A percentile compares a stretch with the other conserved stretches of the same genome.
Conservation (phyloP, 2,329 filamentous ascomycete genomes). For the Fusarium heterosporum region DNA sequence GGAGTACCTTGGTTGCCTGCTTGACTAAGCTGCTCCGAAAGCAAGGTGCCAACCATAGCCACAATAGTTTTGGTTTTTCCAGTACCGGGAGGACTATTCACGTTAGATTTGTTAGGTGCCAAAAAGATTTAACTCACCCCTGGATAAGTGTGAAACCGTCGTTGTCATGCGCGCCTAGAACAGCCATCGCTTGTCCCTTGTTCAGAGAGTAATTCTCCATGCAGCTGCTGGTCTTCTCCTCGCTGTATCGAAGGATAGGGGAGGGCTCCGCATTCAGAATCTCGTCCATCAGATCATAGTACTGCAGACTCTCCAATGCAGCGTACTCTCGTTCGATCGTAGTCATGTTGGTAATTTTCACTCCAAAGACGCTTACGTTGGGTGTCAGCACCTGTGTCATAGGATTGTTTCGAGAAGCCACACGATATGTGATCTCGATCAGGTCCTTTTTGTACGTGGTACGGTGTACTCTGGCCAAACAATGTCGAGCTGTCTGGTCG, state of each 20-base stretch:
- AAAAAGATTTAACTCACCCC: slow-evolving; percentile 64
- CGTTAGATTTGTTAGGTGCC: slow-evolving; percentile 46
- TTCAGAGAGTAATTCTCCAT: slow-evolving; percentile 87
- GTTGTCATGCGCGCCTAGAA: slow-evolving; percentile 92
- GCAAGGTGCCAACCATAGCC: slow-evolving; percentile 89
- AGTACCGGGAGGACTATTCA: slow-evolving; percentile 83
- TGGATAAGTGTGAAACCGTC: slow-evolving; percentile 98
- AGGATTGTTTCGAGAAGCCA: slow-evolving; percentile 75
- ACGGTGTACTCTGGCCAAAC: slow-evolving; percentile 84
- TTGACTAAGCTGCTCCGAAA: slow-evolving; percentile 54
- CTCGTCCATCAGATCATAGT: slow-evolving; percentile 95
- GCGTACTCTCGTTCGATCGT: slow-evolving; percentile 97
- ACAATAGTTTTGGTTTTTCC: slow-evolving; percentile 99
- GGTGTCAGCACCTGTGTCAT: slow-evolving; percentile 74
- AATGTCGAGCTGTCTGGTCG: slow-evolving; percentile 76
- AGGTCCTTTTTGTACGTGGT: slow-evolving; percentile 83
- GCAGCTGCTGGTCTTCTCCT: slow-evolving; percentile 75
- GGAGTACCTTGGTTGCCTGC: slow-evolving; percentile 49
- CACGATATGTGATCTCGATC: slow-evolving; percentile 86
- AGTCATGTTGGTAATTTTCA: slow-evolving; percentile 92
- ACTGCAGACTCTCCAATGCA: slow-evolving; percentile 88
- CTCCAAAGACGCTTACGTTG: slow-evolving; percentile 75
- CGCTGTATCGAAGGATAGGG: slow-evolving; percentile 83
- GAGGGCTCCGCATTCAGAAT: slow-evolving; percentile 91
- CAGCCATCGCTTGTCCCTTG: slow-evolving; percentile 87